These are phyloP conservation scores for Paradendryphiella salina DNA, from an alignment of 2,329 filamentous ascomycete genomes.

Conservation along the genomic window DNA sequence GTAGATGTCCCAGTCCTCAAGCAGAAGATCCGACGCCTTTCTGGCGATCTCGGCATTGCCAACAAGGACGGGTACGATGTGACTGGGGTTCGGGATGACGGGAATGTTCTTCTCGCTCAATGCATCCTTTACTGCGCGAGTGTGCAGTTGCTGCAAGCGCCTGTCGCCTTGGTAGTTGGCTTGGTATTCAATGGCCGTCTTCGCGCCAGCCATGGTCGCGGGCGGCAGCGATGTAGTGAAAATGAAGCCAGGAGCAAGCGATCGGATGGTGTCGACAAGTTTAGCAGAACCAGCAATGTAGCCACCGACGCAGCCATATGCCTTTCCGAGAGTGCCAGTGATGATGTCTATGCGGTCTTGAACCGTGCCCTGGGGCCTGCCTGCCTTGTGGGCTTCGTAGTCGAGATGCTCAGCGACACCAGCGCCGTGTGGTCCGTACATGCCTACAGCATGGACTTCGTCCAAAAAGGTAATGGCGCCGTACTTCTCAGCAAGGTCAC, in stretches of 20 bases:
- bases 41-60: conserved; percentile 93
- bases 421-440: conserved; percentile 95
- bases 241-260: conserved; percentile 94
- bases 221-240: conserved; percentile 97
- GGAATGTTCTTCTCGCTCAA: conserved; percentile 81
- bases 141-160: conserved; percentile 92
- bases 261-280: conserved; percentile 90
- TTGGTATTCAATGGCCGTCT: conserved; percentile 92
- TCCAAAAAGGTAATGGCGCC: conserved; percentile 96
- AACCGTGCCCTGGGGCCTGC: conserved; percentile 76
- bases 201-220: conserved; percentile 93
- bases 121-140: conserved; percentile 87
- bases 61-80: conserved; percentile 92
- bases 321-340: conserved; percentile 94
- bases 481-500: conserved; percentile 95
- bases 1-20: conserved; percentile 90
- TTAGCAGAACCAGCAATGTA: conserved; percentile 91
- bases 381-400: conserved; percentile 79
- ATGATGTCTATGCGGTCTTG: conserved; percentile 98
- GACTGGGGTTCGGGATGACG: conserved; percentile 95
- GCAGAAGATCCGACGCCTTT: conserved; percentile 85
- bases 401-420: conserved; percentile 98
- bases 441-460: conserved; percentile 97
- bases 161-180: conserved; percentile 82
- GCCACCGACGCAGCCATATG: conserved; percentile 94